Evolutionary conservation across 306 rosid species (phyloP).

Genomic region (Prinsepia uniflora): DNA sequence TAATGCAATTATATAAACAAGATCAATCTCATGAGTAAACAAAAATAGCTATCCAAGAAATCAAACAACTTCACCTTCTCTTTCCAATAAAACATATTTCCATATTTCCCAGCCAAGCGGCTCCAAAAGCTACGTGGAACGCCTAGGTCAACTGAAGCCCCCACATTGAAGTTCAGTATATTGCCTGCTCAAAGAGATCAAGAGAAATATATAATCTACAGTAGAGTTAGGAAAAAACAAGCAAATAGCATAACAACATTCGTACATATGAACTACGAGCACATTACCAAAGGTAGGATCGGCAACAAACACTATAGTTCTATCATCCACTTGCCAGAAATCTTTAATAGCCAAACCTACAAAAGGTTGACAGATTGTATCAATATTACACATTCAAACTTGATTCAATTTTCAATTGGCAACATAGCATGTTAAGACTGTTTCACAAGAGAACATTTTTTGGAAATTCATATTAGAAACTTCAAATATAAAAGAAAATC

Average conservation of each 20-base stretch:
- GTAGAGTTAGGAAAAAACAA: conserved; percentile 4
- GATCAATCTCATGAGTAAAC: background rate
- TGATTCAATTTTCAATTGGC: background rate
- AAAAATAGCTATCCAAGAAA: background rate
- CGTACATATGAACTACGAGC: background rate
- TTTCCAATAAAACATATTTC: conserved; percentile 93
- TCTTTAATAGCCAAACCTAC: conserved; percentile 90
- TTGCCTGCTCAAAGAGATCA: conserved; percentile 55
- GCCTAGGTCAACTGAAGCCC: conserved; percentile 78
- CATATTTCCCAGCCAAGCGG: conserved; percentile 91
- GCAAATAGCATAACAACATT: background rate
- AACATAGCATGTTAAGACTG: background rate
- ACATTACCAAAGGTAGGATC: conserved; percentile 92
- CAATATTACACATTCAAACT: background rate
- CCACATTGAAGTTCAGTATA: conserved; percentile 90
- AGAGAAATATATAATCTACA: background rate
- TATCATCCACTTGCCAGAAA: conserved; percentile 96
- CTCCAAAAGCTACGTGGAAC: conserved; percentile 96
- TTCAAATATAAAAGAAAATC: background rate
- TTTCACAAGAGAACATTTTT: background rate
- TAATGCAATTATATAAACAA: conserved; percentile 3
- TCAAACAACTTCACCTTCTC: conserved; percentile 56
- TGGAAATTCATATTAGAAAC: background rate
- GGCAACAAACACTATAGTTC: conserved; percentile 93
- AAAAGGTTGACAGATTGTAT: background rate